These are phyloP conservation scores for Chrysoporthe austroafricana DNA, from an alignment of 2,329 filamentous ascomycete genomes.

Conservation along the genomic window DNA sequence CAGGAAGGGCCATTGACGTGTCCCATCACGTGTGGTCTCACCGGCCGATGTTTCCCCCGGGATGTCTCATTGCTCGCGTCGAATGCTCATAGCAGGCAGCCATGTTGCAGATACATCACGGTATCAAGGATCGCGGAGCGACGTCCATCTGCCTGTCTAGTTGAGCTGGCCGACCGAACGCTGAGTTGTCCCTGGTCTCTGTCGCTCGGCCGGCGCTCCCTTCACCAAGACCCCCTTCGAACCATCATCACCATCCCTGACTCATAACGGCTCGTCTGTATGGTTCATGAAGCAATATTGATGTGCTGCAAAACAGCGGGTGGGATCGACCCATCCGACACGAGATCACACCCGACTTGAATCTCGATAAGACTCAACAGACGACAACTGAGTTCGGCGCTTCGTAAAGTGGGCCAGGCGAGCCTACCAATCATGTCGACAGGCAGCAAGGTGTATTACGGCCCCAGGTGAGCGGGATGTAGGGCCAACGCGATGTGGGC, in stretches of 20 bases:
- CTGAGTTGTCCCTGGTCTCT: neutral
- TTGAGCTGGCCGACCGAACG: too few species aligned
- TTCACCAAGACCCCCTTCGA: neutral
- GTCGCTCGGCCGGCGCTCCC: neutral
- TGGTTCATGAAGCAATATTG: neutral
- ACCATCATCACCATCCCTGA: neutral
- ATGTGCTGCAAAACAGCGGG: conserved; percentile 16
- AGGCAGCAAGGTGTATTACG: neutral
- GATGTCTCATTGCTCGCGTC: conserved; percentile 22
- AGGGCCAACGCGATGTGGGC: neutral
- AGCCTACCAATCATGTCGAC: neutral
- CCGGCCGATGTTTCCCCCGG: conserved; percentile 19
- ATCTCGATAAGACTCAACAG: conserved; percentile 29
- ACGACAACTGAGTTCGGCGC: neutral
- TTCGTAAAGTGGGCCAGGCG: conserved; percentile 10
- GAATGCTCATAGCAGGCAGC: conserved; percentile 15
- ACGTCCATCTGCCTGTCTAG: neutral
- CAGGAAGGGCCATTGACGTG: conserved; percentile 22
- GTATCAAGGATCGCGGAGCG: neutral
- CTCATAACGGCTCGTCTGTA: neutral
- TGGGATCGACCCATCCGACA: conserved; percentile 25
- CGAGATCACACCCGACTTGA: conserved; percentile 23
- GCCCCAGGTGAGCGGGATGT: too few species aligned
- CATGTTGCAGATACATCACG: conserved; percentile 15
- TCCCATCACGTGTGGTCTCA: conserved; percentile 28